Evolutionary conservation across 768 basidiomycete genomes (phyloP).

Genomic region (Collybia nuda): DNA sequence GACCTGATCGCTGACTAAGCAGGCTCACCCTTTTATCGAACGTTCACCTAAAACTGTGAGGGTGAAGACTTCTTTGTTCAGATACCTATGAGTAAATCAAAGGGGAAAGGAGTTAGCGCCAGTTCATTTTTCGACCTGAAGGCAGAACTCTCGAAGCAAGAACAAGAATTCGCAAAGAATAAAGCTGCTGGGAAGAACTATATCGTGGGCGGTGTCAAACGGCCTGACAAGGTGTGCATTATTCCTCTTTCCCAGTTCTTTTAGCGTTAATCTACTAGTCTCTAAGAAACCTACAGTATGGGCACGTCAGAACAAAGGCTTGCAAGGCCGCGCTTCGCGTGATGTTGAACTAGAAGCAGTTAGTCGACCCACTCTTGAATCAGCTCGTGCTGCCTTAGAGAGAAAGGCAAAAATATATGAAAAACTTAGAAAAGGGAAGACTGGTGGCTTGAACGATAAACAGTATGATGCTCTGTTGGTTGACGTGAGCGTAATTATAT

Average conservation of each 20-base stretch:
- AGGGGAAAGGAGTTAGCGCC: constrained; percentile 68
- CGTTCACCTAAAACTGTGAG: no score
- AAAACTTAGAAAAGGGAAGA: constrained; percentile 73
- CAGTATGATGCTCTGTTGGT: constrained; percentile 75
- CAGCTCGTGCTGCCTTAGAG: constrained; percentile 68
- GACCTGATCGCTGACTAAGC: no score
- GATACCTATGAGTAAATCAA: constrained; percentile 50
- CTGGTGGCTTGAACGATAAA: constrained; percentile 71
- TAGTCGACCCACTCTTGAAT: constrained; percentile 70
- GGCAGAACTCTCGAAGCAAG: constrained; percentile 64
- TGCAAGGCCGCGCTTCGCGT: constrained; percentile 57
- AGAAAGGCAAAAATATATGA: constrained; percentile 82
- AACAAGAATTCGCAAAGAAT: constrained; percentile 54
- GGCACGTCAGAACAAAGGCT: constrained; percentile 75
- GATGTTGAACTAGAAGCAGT: constrained; percentile 73
- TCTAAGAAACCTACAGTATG: constrained; percentile 75
- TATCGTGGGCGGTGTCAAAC: constrained; percentile 61
- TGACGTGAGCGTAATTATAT: constrained; percentile 54
- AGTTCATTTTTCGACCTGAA: constrained; percentile 84
- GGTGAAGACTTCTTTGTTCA: background rate
- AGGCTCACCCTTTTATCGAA: no score
- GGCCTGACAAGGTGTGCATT: constrained; percentile 65
- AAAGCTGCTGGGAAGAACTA: constrained; percentile 58
- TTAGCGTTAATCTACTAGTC: background rate
- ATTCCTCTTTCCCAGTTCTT: background rate